Base-by-base conservation (phyloP, 768 basidiomycete genomes). In the Leccinum olivaceopallidum region DNA sequence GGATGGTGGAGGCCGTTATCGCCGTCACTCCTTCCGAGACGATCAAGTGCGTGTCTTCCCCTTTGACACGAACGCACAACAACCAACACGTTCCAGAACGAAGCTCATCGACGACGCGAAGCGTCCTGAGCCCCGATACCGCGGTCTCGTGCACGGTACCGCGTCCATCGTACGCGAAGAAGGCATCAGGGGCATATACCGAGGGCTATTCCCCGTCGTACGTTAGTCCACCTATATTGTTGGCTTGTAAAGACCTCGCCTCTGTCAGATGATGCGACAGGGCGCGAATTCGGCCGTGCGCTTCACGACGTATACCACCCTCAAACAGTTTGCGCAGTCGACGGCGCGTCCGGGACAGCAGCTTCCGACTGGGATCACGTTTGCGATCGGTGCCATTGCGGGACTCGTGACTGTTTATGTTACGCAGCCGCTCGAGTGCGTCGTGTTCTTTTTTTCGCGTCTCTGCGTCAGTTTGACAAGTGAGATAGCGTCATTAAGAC, bases 11-110 rank as follows among this genome's bases (percentile, higher is more conserved):
- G 74, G 94, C 96, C 1, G 72, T 98, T 22, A 85, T 98, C 58
- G 96, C 96, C 2, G 96, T 99, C 4, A 98, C 96, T 0, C 96
- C 96, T 3, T 95, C 93, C 13, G 96, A 99, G 74, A 98, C 96
- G 0, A 97, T 98, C 80, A 99, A 99, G 96, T 95, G 53, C 47
- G 90, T 75, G 2, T 44, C 2, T 4, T 30, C 6, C 12, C 18
- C 22, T 7, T 18, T 18, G 6, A 9, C 16, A 18, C 6, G 10
- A 42, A 18, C 6, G 5, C 48, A 3, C 44, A 9, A 57, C 28
- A 24, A 55, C 32, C 18, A 28, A 60, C 32, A 24, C 10, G n/a
- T n/a, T 49, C 42, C 63, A 98, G 96, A 72, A 99, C 97, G 24
- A 99, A 99, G 72, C 84, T 98, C 59, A 95, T 99, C 60, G 95